Evolutionary conservation across 148 eudicot species (phyloP).

Genomic region (Rhododendron griersonianum): DNA sequence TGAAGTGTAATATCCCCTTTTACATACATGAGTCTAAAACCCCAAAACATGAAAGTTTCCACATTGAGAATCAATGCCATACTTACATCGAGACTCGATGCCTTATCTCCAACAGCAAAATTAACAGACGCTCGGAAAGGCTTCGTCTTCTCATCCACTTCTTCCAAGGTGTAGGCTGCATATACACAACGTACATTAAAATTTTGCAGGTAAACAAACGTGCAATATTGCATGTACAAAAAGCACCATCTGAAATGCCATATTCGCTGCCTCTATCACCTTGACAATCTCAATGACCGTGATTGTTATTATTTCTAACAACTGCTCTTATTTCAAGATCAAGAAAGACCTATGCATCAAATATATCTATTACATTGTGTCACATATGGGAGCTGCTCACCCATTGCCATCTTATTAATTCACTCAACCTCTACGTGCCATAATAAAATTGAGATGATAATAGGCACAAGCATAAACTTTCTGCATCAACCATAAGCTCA

Average conservation of each 20-base stretch:
- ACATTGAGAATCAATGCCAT: neutral
- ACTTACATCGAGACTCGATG: constrained; percentile 56
- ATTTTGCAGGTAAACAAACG: neutral
- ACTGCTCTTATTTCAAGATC: neutral
- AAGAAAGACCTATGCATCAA: neutral
- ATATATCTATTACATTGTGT: neutral
- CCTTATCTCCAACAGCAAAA: constrained; percentile 30
- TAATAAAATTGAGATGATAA: neutral
- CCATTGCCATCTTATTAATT: neutral
- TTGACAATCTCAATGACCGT: neutral
- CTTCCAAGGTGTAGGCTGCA: constrained; percentile 76
- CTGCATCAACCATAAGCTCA: neutral
- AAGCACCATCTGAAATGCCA: neutral
- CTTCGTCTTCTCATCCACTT: constrained; percentile 76
- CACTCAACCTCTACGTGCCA: neutral
- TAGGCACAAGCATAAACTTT: neutral
- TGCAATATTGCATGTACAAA: neutral
- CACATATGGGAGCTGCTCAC: neutral
- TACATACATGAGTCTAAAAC: neutral
- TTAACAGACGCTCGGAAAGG: constrained; percentile 51
- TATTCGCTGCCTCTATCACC: neutral
- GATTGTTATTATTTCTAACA: neutral
- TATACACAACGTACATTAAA: neutral
- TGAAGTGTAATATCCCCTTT: neutral
- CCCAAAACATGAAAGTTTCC: neutral